Conservation (phyloP, 768 basidiomycete species). For the Russula abietina region DNA sequence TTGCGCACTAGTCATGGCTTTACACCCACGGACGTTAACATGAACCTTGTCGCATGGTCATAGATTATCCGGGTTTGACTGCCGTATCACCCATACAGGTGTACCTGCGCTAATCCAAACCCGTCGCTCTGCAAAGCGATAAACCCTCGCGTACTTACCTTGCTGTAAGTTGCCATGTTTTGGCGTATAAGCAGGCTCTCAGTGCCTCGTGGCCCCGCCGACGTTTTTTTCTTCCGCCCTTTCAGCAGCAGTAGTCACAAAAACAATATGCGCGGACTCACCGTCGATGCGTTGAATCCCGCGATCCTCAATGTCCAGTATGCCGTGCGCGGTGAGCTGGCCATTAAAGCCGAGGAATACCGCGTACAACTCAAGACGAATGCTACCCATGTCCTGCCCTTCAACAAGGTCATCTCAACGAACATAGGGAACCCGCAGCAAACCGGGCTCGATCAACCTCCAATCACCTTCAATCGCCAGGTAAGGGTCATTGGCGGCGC, state of each 20-base stretch:
- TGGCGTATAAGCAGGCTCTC: not conserved
- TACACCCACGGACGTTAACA: slow-evolving; percentile 39
- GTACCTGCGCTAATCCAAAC: not conserved
- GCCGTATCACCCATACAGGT: not conserved
- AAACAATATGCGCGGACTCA: slow-evolving; percentile 40
- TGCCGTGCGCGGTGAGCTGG: slow-evolving; percentile 94
- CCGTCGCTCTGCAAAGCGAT: not conserved
- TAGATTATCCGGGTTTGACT: not conserved
- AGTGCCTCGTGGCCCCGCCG: slow-evolving; percentile 1
- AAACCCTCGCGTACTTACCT: not conserved
- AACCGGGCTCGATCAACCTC: slow-evolving; percentile 86
- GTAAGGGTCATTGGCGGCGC: slow-evolving; percentile 35
- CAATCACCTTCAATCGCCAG: slow-evolving; percentile 90
- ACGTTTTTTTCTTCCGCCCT: not conserved
- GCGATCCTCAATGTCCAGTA: slow-evolving; percentile 85
- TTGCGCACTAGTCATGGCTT: slow-evolving; percentile 57
- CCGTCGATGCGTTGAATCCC: slow-evolving; percentile 72
- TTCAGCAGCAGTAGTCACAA: not conserved
- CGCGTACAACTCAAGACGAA: slow-evolving; percentile 58
- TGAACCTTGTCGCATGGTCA: not conserved
- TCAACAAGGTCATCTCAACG: slow-evolving; percentile 82
- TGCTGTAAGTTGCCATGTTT: not conserved
- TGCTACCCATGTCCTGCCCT: slow-evolving; percentile 59
- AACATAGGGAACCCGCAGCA: slow-evolving; percentile 99
- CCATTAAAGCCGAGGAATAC: slow-evolving; percentile 86